A percentile compares a stretch with the other conserved stretches of the same genome.
Conservation (phyloP, 352 stramenopile genomes). For the Phytophthora crassamura region DNA sequence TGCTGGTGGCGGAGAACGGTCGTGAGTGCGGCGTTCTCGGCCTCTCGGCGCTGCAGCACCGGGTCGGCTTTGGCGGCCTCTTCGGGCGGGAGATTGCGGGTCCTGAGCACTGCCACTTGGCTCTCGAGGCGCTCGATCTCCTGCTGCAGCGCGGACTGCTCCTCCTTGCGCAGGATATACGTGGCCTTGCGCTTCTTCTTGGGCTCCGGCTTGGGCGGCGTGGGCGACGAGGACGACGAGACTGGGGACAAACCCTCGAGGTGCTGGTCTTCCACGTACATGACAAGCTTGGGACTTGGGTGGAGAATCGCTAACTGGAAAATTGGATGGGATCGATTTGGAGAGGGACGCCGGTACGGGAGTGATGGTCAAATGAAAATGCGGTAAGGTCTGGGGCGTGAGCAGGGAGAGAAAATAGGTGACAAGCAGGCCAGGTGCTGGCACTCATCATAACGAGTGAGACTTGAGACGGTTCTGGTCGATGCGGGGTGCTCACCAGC, state of each 20-base stretch:
- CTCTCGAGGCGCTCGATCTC: constrained; percentile 42
- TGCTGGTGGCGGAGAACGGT: constrained; percentile 40
- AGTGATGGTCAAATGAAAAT: no score
- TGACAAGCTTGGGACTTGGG: no score
- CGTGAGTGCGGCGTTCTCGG: constrained; percentile 31
- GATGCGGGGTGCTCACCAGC: no score
- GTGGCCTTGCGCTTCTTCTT: constrained; percentile 44
- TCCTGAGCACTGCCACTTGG: constrained; percentile 44
- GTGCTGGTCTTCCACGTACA: background rate
- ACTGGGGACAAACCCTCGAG: constrained; percentile 1
- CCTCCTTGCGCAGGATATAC: constrained; percentile 47
- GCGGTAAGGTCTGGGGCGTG: no score
- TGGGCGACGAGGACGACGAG: constrained; percentile 1
- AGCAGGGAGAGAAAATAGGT: no score
- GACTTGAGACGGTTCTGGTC: no score
- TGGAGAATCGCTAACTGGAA: no score
- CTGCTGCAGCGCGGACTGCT: constrained; percentile 35
- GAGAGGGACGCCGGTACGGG: no score
- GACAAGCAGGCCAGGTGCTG: no score
- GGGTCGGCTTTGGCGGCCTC: constrained; percentile 28
- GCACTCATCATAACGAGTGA: no score
- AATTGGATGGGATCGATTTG: no score
- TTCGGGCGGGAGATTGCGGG: constrained; percentile 21
- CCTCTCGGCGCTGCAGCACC: constrained; percentile 20
- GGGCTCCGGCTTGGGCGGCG: background rate